Conservation (phyloP, 371 early-diverging fungal species). For the Basidiobolus meristosporus region DNA sequence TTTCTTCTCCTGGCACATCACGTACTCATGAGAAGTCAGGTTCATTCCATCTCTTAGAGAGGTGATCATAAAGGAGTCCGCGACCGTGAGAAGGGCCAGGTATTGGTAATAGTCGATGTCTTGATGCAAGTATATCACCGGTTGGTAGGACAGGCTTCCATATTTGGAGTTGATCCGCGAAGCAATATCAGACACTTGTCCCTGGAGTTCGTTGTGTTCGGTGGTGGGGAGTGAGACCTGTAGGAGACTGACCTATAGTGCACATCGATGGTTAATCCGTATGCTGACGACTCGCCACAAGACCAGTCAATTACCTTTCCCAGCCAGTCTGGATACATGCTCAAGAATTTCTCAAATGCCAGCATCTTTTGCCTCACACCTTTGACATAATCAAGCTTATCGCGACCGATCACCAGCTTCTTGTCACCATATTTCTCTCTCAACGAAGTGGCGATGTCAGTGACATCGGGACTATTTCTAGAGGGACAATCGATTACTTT, state of each 20-base stretch:
- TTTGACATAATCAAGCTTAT: constrained; percentile 86
- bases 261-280: not conserved
- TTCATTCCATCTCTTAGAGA: constrained; percentile 95
- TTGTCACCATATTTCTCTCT: constrained; percentile 65
- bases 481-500: not conserved
- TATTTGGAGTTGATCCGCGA: constrained; percentile 80
- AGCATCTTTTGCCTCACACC: constrained; percentile 84
- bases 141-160: constrained; percentile 81
- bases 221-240: constrained; percentile 49
- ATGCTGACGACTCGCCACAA: not conserved
- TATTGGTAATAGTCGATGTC: constrained; percentile 76
- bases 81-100: constrained; percentile 72
- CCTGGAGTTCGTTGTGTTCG: constrained; percentile 45
- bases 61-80: constrained; percentile 85
- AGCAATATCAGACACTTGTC: constrained; percentile 71
- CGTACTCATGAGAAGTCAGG: constrained; percentile 87
- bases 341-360: constrained; percentile 69
- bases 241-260: constrained; percentile 24
- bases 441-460: constrained; percentile 44
- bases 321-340: constrained; percentile 54
- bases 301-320: constrained; percentile 11
- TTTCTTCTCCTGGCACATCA: constrained; percentile 73
- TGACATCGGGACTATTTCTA: constrained; percentile 38
- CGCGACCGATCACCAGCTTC: constrained; percentile 79
- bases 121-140: constrained; percentile 82